A percentile compares a stretch with the other conserved stretches of the same genome.
Evolutionary conservation across 2,329 filamentous ascomycete genomes (phyloP).

Genomic region (Cladorrhinum sp.): DNA sequence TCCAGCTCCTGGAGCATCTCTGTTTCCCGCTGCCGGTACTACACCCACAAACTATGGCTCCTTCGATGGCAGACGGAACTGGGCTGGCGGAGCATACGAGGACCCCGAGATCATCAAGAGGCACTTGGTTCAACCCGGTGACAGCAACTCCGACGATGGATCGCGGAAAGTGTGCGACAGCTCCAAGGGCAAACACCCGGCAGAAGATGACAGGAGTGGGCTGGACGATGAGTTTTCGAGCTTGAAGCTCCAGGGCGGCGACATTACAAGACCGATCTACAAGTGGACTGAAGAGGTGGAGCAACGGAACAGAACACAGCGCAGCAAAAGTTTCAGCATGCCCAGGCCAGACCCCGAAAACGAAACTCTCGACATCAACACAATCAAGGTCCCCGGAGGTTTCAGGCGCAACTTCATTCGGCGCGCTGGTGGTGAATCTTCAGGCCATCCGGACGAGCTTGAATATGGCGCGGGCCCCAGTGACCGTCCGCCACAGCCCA

Average conservation of each 20-base stretch:
- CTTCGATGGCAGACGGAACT: conserved; percentile 66
- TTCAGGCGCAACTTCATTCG: conserved; percentile 89
- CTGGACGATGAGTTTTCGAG: conserved; percentile 77
- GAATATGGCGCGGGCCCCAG: conserved; percentile 38
- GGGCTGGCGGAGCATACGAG: conserved; percentile 61
- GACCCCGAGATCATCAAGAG: conserved; percentile 88
- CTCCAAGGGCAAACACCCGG: conserved; percentile 54
- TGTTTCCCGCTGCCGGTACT: conserved; percentile 47
- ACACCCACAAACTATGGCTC: conserved; percentile 76
- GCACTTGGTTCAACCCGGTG: conserved; percentile 72
- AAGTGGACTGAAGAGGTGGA: conserved; percentile 90
- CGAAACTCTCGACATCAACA: conserved; percentile 78
- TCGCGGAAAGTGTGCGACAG: conserved; percentile 37
- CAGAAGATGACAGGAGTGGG: conserved; percentile 33
- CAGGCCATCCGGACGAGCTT: conserved; percentile 40
- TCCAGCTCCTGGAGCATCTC: conserved; percentile 49
- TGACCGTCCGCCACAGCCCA: conserved; percentile 46
- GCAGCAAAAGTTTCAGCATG: conserved; percentile 85
- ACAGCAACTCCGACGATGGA: conserved; percentile 47
- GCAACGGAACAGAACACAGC: conserved; percentile 61
- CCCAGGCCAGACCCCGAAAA: conserved; percentile 75
- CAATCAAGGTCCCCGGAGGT: conserved; percentile 89
- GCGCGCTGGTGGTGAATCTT: conserved; percentile 65
- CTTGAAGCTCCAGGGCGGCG: conserved; percentile 85
- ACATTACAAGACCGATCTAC: conserved; percentile 93